Base-by-base conservation (phyloP, 768 basidiomycete species). In the Boletus reticulatus region DNA sequence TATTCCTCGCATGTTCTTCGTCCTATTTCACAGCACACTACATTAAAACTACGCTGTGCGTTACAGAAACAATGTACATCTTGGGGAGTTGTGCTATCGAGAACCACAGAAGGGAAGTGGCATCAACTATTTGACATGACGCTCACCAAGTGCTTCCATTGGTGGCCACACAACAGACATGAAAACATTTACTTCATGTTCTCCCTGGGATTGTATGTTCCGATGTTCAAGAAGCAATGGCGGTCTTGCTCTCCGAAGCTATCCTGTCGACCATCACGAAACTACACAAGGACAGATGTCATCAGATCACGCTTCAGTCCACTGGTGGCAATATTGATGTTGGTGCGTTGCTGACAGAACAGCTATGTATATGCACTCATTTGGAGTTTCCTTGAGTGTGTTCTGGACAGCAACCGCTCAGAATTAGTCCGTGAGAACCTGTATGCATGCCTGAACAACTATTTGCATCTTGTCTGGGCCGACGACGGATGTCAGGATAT, bases 401-500 rank as follows among this genome's bases (percentile, higher is more conserved):
- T 94, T 52, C 65, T 88, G 54, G 85, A 89, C 57, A 87, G 81
- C 56, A 90, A 88, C 56, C 87, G 85, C 13, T 81, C 88, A 24
- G 93, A 96, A 66, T 78, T 92, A 48, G 88, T 94, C 16, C 87
- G 95, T 24, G 96, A 96, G 8, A 98, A 98, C 67, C 77, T 98
- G n/a, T 98, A 96, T 69, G 92, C 93, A 4, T 78, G 91, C 6
- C 76, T 98, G 55, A 84, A 92, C 73, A 96, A 96, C 72, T 95
- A 93, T 66, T 74, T 96, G 42, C 88, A 94, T 65, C 80, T 96
- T n/a, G 62, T 73, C 16, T 69, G 65, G n/a, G 43, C 59, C 31
- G 62, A 66, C 43, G 66, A 65, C 41, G 58, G 55, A 4, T 44
- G 13, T 17, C 38, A 34, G 6, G 63, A 59, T 1, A 52, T 39